Percentiles rank a stretch among this genome's conserved stretches.
Evolutionary conservation across 202 grass and related monocot species (phyloP).

Genomic region (Elaeis oleifera): DNA sequence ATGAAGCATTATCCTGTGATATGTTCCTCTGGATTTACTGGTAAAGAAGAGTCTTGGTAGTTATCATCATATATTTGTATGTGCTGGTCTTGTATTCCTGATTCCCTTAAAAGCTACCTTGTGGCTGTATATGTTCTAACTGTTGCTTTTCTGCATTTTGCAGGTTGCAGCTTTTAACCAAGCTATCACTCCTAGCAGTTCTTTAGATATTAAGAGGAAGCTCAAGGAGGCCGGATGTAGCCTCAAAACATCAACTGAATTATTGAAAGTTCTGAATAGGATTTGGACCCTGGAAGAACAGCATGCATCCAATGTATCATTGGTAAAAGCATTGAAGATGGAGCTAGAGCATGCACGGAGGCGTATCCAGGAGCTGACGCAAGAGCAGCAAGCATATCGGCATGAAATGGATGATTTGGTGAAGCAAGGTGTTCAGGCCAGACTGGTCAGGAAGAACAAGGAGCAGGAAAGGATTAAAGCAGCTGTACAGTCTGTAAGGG

Average conservation of each 20-base stretch:
- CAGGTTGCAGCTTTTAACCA: conserved; percentile 11
- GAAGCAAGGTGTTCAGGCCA: conserved; percentile 10
- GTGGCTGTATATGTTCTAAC: no score
- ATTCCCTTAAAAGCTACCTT: no score
- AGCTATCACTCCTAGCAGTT: conserved; percentile 4
- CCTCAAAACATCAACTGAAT: conserved; percentile 22
- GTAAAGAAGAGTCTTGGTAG: not conserved
- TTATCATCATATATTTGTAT: not conserved
- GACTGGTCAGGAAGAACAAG: conserved; percentile 18
- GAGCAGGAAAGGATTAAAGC: conserved; percentile 20
- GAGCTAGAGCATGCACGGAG: conserved; percentile 16
- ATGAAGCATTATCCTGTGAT: not conserved
- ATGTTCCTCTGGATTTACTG: not conserved
- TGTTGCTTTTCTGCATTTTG: not conserved
- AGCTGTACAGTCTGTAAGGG: conserved; percentile 15
- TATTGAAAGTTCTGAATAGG: conserved; percentile 22
- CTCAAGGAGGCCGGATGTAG: conserved; percentile 5
- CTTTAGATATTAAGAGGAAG: conserved; percentile 10
- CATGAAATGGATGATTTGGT: conserved; percentile 19
- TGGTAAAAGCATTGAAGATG: conserved; percentile 23
- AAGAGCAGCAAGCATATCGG: conserved; percentile 13
- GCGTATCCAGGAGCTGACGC: conserved; percentile 19
- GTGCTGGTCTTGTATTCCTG: not conserved
- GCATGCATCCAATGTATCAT: conserved; percentile 10
- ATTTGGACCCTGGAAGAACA: conserved; percentile 29